Conservation (phyloP, 192 early-diverging fungal species). For the Entomortierella beljakovae region DNA sequence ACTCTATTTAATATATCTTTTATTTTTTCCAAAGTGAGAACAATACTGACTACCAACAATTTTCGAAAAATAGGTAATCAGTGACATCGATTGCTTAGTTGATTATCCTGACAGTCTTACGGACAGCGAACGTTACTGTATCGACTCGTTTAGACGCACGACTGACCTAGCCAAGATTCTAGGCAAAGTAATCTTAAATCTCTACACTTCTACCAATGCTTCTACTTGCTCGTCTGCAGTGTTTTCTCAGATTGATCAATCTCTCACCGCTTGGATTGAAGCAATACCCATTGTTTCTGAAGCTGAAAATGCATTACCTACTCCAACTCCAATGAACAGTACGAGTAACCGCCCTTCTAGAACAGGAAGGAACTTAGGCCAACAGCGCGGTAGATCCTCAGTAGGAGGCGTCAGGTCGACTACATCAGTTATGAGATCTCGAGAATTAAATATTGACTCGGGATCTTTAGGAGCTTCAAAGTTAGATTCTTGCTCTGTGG, state of each 20-base stretch:
- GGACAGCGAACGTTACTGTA: conserved; percentile 5
- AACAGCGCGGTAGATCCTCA: conserved; percentile 3
- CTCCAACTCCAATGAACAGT: conserved; percentile 4
- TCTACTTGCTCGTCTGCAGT: conserved; percentile 42
- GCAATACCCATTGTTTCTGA: conserved; percentile 15
- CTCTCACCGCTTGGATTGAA: conserved; percentile 35
- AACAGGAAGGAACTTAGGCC: conserved; percentile 1
- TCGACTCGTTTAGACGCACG: conserved; percentile 31
- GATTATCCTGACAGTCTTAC: conserved; percentile 36
- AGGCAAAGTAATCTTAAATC: conserved; percentile 37
- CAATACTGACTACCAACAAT: no score
- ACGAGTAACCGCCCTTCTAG: neutral
- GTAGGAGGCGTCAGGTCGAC: conserved; percentile 2
- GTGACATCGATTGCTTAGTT: conserved; percentile 46
- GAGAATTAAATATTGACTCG: neutral
- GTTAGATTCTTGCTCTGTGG: conserved; percentile 1
- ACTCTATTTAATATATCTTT: neutral
- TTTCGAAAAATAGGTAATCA: conserved; percentile 21
- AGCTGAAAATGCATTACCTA: conserved; percentile 2
- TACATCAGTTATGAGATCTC: neutral
- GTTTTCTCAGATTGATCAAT: conserved; percentile 42
- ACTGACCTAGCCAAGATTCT: conserved; percentile 45
- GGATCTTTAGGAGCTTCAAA: neutral
- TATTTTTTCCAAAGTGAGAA: no score
- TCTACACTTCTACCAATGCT: conserved; percentile 39